A percentile compares a stretch with the other conserved stretches of the same genome.
These are phyloP conservation scores for Trichoderma pleuroti DNA, from an alignment of 2,329 filamentous ascomycete species.

Conservation along the genomic window DNA sequence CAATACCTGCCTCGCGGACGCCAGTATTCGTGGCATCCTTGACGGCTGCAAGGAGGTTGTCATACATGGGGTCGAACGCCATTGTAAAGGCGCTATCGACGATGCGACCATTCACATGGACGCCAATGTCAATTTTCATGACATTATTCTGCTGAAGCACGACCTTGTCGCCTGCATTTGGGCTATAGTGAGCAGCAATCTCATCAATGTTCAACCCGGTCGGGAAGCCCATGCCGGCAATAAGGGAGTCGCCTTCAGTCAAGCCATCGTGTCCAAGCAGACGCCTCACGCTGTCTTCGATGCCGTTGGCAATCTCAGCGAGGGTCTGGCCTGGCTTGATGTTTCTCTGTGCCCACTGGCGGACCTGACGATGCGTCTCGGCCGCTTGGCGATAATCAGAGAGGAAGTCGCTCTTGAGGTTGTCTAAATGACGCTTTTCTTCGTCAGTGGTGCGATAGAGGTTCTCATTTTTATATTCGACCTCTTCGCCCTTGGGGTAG, in stretches of 20 bases:
- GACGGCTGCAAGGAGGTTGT: conserved; percentile 65
- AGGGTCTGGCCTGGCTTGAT: conserved; percentile 73
- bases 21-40: conserved; percentile 73
- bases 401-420: conserved; percentile 64
- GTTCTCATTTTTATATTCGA: conserved; percentile 76
- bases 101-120: conserved; percentile 69
- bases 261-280: conserved; percentile 69
- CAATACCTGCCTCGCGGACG: conserved; percentile 74
- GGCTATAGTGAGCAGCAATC: conserved; percentile 74
- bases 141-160: conserved; percentile 67
- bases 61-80: conserved; percentile 65
- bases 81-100: conserved; percentile 72
- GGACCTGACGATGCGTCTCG: conserved; percentile 73
- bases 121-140: conserved; percentile 70
- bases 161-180: conserved; percentile 75
- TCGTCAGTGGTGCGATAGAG: conserved; percentile 74
- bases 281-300: conserved; percentile 70
- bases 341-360: conserved; percentile 70
- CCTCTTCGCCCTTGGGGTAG: conserved; percentile 76
- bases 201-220: conserved; percentile 75
- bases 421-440: conserved; percentile 79
- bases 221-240: conserved; percentile 75
- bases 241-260: conserved; percentile 68
- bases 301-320: conserved; percentile 75
- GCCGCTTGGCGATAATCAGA: conserved; percentile 72